Percentiles rank a stretch among this genome's conserved stretches.
Conservation (phyloP, 1,139 yeast genomes). For the Nakaseomyces uthaithaninus region DNA sequence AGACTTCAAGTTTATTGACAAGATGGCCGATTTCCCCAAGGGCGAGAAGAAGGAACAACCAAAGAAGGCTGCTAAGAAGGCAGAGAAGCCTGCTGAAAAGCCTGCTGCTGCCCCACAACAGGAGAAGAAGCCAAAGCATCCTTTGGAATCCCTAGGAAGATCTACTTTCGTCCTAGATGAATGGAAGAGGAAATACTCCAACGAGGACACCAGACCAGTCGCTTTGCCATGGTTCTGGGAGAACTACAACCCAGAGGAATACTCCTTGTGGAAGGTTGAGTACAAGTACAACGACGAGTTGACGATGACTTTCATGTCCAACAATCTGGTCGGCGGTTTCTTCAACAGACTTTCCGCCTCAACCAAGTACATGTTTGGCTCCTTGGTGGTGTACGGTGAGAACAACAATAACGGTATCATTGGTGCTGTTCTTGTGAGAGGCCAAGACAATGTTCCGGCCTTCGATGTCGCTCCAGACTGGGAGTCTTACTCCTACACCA, state of each 20-base stretch:
- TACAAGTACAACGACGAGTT: slow-evolving; percentile 98
- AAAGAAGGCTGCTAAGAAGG: slow-evolving; percentile 26
- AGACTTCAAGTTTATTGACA: slow-evolving; percentile 51
- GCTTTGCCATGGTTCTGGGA: slow-evolving; percentile 99
- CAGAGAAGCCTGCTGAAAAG: slow-evolving; percentile 13
- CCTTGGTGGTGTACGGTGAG: slow-evolving; percentile 93
- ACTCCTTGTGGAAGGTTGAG: slow-evolving; percentile 92
- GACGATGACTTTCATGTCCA: slow-evolving; percentile 95
- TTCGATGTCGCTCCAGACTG: slow-evolving; percentile 99
- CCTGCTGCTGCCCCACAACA: slow-evolving; percentile 28
- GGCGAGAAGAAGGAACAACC: slow-evolving; percentile 47
- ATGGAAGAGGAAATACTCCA: slow-evolving; percentile 96
- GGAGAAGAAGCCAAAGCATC: slow-evolving; percentile 75
- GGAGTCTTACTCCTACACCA: slow-evolving; percentile 72
- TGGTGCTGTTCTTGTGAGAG: slow-evolving; percentile 93
- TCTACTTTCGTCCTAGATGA: slow-evolving; percentile 71
- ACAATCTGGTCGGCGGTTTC: slow-evolving; percentile 97
- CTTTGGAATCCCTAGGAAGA: slow-evolving; percentile 75
- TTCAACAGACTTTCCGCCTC: slow-evolving; percentile 91
- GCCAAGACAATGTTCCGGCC: slow-evolving; percentile 85
- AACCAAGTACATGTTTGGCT: slow-evolving; percentile 89
- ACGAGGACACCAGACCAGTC: slow-evolving; percentile 90
- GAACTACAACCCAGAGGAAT: slow-evolving; percentile 84
- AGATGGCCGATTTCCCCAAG: slow-evolving; percentile 72
- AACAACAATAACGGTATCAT: slow-evolving; percentile 97